These are phyloP conservation scores for Kandelia obovata DNA, from an alignment of 345 rosid genomes.

Conservation along the genomic window DNA sequence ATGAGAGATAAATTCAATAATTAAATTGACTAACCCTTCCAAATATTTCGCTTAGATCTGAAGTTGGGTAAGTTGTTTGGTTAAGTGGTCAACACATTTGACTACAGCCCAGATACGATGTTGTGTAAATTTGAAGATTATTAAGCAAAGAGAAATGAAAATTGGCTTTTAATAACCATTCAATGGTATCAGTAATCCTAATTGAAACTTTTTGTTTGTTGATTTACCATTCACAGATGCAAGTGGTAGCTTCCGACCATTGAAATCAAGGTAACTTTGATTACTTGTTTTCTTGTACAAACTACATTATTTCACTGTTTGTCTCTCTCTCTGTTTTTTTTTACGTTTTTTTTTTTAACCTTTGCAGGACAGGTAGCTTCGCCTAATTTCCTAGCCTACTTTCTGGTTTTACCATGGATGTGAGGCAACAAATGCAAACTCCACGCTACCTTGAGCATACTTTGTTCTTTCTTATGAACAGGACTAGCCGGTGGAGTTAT, in stretches of 20 bases:
- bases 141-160: background rate
- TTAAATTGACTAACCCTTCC: too few relatives aligned
- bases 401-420: slow-evolving; percentile 14
- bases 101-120: too few relatives aligned
- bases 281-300: background rate
- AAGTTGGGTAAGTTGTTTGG: too few relatives aligned
- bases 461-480: slow-evolving; percentile 32
- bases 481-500: slow-evolving; percentile 59
- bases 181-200: slow-evolving; percentile 5
- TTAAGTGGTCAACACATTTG: too few relatives aligned
- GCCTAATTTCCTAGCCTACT: slow-evolving; percentile 25
- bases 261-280: slow-evolving; percentile 47
- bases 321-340: background rate
- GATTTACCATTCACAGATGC: slow-evolving; percentile 44
- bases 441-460: slow-evolving; percentile 24
- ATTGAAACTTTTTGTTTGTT: slow-evolving; percentile 9
- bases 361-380: slow-evolving; percentile 49
- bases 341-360: slow-evolving; percentile 15
- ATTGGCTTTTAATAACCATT: background rate
- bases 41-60: too few relatives aligned
- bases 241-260: slow-evolving; percentile 42
- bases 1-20: too few relatives aligned
- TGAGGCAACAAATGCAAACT: slow-evolving; percentile 15
- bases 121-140: too few relatives aligned
- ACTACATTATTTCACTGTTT: background rate